Conservation (phyloP, 371 early-diverging fungal species). For the Rhizomucor miehei region DNA sequence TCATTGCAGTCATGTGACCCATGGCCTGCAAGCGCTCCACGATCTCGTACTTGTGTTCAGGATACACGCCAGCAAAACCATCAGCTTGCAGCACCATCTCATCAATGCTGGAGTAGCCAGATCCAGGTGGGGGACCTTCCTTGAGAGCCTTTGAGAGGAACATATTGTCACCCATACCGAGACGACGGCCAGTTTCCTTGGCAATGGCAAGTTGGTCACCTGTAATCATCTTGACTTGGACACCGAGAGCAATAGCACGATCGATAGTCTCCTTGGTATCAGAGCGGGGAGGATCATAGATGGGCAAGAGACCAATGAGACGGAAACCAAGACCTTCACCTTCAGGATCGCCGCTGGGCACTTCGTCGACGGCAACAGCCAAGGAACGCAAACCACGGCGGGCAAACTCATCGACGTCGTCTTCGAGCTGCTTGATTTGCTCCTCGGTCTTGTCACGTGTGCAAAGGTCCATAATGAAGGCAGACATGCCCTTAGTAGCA, state of each 20-base stretch:
- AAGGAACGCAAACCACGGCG: conserved; percentile 84
- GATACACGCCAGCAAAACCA: conserved; percentile 91
- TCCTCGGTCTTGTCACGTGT: conserved; percentile 67
- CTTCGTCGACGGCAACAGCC: conserved; percentile 72
- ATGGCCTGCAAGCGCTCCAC: conserved; percentile 86
- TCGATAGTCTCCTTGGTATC: conserved; percentile 85
- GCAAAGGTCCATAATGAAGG: conserved; percentile 70
- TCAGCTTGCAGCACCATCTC: conserved; percentile 77
- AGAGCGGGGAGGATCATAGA: conserved; percentile 90
- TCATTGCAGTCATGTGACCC: conserved; percentile 86
- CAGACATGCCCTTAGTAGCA: conserved; percentile 77
- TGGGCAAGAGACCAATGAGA: conserved; percentile 67
- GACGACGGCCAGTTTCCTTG: conserved; percentile 79
- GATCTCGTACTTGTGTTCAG: conserved; percentile 95
- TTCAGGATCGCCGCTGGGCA: conserved; percentile 47
- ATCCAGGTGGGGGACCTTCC: conserved; percentile 66
- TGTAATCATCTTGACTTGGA: conserved; percentile 95
- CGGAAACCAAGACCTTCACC: conserved; percentile 55
- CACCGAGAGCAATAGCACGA: conserved; percentile 83
- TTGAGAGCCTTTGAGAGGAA: conserved; percentile 75
- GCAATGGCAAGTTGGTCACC: conserved; percentile 95
- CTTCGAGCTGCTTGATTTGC: conserved; percentile 54
- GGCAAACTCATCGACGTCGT: conserved; percentile 76
- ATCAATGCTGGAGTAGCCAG: conserved; percentile 75
- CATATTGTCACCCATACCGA: conserved; percentile 75